Evolutionary conservation across 2,329 filamentous ascomycete genomes (phyloP).

Genomic region (Stachybotrys chlorohalonatus): DNA sequence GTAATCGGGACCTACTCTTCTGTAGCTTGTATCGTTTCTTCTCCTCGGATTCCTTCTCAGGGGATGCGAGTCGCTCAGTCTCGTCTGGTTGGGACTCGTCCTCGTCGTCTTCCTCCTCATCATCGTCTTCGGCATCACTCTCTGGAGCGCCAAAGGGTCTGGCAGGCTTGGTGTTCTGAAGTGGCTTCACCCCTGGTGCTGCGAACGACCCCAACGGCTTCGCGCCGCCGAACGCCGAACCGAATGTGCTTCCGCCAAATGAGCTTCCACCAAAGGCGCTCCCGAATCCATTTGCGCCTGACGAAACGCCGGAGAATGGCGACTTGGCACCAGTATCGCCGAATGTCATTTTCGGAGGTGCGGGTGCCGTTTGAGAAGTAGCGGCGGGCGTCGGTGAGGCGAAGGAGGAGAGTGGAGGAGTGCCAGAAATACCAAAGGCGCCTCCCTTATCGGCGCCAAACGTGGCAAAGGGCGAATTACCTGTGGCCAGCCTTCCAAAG

Average conservation of each 20-base stretch:
- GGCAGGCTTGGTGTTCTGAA: constrained; percentile 50
- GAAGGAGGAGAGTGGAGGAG: constrained; percentile 21
- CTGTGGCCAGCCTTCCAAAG: constrained; percentile 56
- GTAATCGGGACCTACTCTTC: constrained; percentile 48
- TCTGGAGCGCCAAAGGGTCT: constrained; percentile 73
- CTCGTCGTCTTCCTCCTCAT: constrained; percentile 30
- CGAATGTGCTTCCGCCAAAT: constrained; percentile 16
- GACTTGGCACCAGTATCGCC: constrained; percentile 30
- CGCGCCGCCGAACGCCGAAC: constrained; percentile 25
- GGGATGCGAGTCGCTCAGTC: constrained; percentile 32
- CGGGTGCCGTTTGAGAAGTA: constrained; percentile 14
- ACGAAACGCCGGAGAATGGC: constrained; percentile 37
- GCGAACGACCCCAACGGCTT: constrained; percentile 60
- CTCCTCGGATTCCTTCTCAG: constrained; percentile 49
- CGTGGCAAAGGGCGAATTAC: constrained; percentile 55
- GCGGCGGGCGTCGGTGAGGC: constrained; percentile 15
- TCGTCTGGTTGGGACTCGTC: constrained; percentile 35
- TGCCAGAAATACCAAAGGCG: constrained; percentile 39
- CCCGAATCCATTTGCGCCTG: constrained; percentile 39
- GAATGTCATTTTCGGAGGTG: constrained; percentile 40
- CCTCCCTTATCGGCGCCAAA: constrained; percentile 39
- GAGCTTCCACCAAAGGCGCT: constrained; percentile 22
- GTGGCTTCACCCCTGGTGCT: constrained; percentile 40
- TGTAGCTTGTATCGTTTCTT: constrained; percentile 60
- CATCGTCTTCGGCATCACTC: constrained; percentile 45